Evolutionary conservation across 768 basidiomycete genomes (phyloP).

Genomic region (Hemileccinum impolitum): DNA sequence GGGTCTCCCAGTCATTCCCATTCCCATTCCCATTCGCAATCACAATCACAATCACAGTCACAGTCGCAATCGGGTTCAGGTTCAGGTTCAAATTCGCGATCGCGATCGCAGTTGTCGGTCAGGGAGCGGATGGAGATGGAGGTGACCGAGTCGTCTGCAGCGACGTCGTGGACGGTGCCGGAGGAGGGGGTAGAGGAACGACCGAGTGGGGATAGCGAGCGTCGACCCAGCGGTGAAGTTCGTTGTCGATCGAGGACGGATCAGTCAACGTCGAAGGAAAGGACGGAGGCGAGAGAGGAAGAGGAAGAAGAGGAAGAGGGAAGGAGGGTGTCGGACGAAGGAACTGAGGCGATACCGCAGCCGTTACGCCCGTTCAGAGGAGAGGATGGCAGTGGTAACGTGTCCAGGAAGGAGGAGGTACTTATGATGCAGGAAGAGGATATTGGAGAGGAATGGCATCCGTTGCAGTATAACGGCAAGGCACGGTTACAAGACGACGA

Average conservation of each 20-base stretch:
- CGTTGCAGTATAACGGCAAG: conserved; percentile 14
- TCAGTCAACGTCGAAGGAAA: not conserved
- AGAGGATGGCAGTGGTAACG: not conserved
- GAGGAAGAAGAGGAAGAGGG: not conserved
- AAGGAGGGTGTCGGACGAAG: not conserved
- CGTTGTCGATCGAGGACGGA: conserved; percentile 4
- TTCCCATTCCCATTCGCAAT: not conserved
- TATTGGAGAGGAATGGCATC: conserved; percentile 28
- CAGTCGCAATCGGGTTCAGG: conserved; percentile 3
- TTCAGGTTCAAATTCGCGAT: conserved; percentile 10
- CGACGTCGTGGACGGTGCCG: conserved; percentile 28
- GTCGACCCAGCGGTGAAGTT: not conserved
- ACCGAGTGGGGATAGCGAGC: conserved; percentile 4
- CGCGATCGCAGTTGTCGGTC: conserved; percentile 14
- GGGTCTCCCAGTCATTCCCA: not conserved
- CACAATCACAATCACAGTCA: no score
- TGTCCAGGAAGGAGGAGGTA: conserved; percentile 19
- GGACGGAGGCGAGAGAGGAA: not conserved
- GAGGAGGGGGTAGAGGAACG: conserved; percentile 7
- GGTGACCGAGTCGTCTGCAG: conserved; percentile 17
- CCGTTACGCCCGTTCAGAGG: conserved; percentile 29
- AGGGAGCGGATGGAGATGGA: conserved; percentile 12
- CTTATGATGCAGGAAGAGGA: conserved; percentile 23
- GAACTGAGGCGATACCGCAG: conserved; percentile 24
- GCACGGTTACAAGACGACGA: conserved; percentile 7